Evolutionary conservation across 306 rosid species (phyloP), one percentile per base, ranked within the genome.

Genomic region (Cajanus cajan): DNA sequence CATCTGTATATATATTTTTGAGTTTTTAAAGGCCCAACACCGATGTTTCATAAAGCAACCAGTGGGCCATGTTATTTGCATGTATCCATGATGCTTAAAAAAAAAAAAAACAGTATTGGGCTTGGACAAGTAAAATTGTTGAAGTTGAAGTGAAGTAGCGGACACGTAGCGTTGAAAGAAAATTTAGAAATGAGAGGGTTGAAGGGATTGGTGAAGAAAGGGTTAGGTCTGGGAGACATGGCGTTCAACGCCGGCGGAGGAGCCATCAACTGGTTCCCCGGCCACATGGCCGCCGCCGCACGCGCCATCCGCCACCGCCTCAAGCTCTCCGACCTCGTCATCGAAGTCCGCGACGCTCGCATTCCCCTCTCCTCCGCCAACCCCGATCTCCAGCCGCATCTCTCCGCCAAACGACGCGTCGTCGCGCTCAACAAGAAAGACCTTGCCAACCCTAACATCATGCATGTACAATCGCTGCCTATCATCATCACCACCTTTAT

Each of bases 261-360:
- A 44, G 82, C 71, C 59, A 88, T 94, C 59, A 94, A 87, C 78
- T 94, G 97, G 96, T 92, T 88, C 86, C 98, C 98, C 0, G 98
- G 98, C 11, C 98, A 94, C 88, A 94, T 94, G 94, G 97, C 97
- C 0, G 90, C 98, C 2, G 98, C 98, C 65, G 88, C 89, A 0
- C 86, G 90, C 7, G 97, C 98, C 82, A 94, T 94, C 31, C 87
- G 88, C 14, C 66, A 85, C 40, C 96, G 97, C 19, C 94, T 94
- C 12, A 92, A 92, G 82, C 45, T 92, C 34, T 87, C 98, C 36
- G 91, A 94, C 83, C 85, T 94, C 73, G 97, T 94, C 52, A 78
- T 94, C 65, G 98, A 94, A 80, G 97, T 94, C 44, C 84, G 96
- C 14, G 98, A 94, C 61, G 84, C 98, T 19, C 93, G 98, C 63